These are phyloP conservation scores for Cercis canadensis DNA, from an alignment of 306 rosid genomes.

Conservation along the genomic window DNA sequence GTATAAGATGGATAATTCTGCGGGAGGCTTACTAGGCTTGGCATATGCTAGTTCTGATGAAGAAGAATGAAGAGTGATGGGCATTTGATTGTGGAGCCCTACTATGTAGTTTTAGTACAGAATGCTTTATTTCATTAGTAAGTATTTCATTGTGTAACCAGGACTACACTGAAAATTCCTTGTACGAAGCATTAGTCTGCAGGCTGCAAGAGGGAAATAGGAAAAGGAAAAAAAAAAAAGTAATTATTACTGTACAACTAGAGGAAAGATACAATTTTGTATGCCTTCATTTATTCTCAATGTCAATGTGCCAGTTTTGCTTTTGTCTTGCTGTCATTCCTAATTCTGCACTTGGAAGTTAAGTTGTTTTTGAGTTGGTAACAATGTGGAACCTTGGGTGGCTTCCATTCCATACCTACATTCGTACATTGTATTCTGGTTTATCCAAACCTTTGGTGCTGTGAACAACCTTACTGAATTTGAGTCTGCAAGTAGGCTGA, in stretches of 20 bases:
- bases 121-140: constrained; percentile 23
- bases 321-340: not conserved
- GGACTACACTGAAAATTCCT: constrained; percentile 8
- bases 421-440: too few species aligned
- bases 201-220: constrained; percentile 6
- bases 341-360: not conserved
- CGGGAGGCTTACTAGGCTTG: constrained; percentile 75
- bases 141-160: constrained; percentile 25
- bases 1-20: constrained; percentile 49
- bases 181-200: constrained; percentile 35
- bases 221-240: too few species aligned
- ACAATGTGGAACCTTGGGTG: too few species aligned
- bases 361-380: too few species aligned
- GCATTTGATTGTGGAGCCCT: constrained; percentile 12
- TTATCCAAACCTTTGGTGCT: too few species aligned
- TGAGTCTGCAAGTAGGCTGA: too few species aligned
- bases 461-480: too few species aligned
- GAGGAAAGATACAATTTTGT: constrained; percentile 38
- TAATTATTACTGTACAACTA: constrained; percentile 16
- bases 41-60: constrained; percentile 91
- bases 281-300: constrained; percentile 25
- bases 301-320: constrained; percentile 38
- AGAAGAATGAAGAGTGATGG: constrained; percentile 56
- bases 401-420: too few species aligned
- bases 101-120: constrained; percentile 44